Evolutionary conservation across 306 rosid genomes (phyloP), one percentile per base, ranked within the genome.

Genomic region (Sicyos edulis): DNA sequence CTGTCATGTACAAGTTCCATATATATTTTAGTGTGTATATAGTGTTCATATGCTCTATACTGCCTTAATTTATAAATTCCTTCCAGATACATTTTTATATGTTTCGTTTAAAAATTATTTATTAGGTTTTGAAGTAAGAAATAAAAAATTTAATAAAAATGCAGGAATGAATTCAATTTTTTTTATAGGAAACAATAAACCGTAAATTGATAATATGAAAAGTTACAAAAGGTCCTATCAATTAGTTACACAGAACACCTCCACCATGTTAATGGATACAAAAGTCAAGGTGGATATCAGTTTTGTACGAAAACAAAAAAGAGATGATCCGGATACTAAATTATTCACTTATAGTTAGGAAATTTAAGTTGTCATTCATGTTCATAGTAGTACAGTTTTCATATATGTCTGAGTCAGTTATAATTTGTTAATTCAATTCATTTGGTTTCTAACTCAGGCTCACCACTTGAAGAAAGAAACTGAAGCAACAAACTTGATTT

Each of bases 141-240:
- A 49, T 67, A 24, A 47, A 22, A 47, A 22, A 49, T 49, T 68
- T 47, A 47, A 64, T 64, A 42, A 22, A n/a, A 69, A 49, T 26
- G 44, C 13, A 69, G 44, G 12, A 22, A 50, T 24, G 10, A 12
- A 24, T 69, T 10, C 15, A 47, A 44, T 10, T 44, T 44, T 44
- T 10, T 47, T 37, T 37, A 37, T 5, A 12, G 16, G 52, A 13
- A 47, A 47, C 52, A 47, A 47, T 47, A 47, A 47, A 47, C 45
- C 6, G 6, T 40, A 40, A 0, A 40, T 40, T 40, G 45, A 40
- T 40, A 40, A 40, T 40, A 40, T 40, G 45, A 40, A 40, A 5
- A 40, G 9, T 40, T 40, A 40, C 45, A n/a, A 40, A 40, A 40
- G 9, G 45, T 40, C 45, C 9, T 40, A 40, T 40, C 45, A 40